phyloP scores from a whole-genome alignment of 108 stramenopile species.

The Poteriospumella lacustris region DNA sequence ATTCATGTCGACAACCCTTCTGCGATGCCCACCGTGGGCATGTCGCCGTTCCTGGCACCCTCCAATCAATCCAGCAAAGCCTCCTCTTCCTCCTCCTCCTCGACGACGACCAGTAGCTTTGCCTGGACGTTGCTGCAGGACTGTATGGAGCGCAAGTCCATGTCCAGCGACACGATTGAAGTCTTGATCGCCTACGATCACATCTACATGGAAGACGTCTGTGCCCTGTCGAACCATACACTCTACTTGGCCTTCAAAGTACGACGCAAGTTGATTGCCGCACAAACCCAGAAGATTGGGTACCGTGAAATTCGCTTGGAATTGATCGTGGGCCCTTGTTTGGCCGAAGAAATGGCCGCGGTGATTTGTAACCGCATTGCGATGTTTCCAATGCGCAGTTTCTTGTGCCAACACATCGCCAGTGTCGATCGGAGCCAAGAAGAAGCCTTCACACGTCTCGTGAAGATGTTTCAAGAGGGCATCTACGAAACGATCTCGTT shows the following conservation, averaged over 20 bases:
- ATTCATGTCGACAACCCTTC: background rate
- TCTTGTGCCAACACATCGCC: background rate
- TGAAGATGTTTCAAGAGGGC: background rate
- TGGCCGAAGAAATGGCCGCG: background rate
- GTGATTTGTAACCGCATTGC: background rate
- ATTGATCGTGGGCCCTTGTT: background rate
- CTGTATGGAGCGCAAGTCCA: background rate
- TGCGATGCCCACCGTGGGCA: too few species aligned
- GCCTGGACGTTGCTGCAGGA: background rate
- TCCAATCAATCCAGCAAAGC: too few species aligned
- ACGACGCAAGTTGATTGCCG: background rate
- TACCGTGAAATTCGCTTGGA: background rate
- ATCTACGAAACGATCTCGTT: background rate
- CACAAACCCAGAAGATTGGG: background rate
- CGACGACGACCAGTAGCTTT: too few species aligned
- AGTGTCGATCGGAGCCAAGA: background rate
- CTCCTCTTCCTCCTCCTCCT: too few species aligned
- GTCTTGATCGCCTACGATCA: background rate
- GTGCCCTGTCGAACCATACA: background rate
- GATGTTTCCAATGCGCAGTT: background rate
- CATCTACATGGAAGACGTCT: background rate
- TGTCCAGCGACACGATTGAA: background rate
- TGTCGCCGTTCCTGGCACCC: too few species aligned
- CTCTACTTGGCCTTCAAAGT: background rate
- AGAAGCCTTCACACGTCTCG: background rate